Conservation (phyloP, 2,329 filamentous ascomycete species). For the Alternaria conjuncta region DNA sequence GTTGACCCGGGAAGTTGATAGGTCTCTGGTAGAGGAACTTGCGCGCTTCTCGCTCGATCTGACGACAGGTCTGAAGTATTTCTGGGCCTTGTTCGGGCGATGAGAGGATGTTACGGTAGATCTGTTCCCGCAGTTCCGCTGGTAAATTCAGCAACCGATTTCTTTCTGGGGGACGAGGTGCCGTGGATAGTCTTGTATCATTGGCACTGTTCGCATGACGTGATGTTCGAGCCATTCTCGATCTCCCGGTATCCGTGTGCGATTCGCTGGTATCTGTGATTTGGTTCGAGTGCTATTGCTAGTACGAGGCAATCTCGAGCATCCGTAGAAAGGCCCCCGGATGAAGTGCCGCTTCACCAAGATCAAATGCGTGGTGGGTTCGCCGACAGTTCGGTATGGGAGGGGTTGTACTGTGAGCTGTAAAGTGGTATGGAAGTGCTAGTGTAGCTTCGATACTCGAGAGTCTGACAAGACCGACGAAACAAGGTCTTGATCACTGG, state of each 20-base stretch:
- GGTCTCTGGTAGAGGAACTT: constrained; percentile 41
- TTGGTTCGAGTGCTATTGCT: background rate
- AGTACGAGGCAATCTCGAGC: background rate
- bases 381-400: background rate
- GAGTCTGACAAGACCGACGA: too few relatives aligned
- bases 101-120: constrained; percentile 36
- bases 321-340: background rate
- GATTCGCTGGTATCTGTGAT: background rate
- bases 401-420: background rate
- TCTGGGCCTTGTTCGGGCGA: constrained; percentile 22
- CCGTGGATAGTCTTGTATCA: background rate
- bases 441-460: background rate
- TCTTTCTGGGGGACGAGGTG: background rate
- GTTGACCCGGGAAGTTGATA: constrained; percentile 27
- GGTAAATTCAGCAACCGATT: constrained; percentile 17
- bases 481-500: background rate
- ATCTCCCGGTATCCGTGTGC: background rate
- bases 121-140: constrained; percentile 38
- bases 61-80: constrained; percentile 34
- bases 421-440: too few relatives aligned
- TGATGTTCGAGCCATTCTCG: background rate
- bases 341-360: background rate
- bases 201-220: background rate
- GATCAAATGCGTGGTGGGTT: background rate
- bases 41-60: constrained; percentile 35